Evolutionary conservation across 768 basidiomycete species (phyloP).

Genomic region (Hemileccinum impolitum): DNA sequence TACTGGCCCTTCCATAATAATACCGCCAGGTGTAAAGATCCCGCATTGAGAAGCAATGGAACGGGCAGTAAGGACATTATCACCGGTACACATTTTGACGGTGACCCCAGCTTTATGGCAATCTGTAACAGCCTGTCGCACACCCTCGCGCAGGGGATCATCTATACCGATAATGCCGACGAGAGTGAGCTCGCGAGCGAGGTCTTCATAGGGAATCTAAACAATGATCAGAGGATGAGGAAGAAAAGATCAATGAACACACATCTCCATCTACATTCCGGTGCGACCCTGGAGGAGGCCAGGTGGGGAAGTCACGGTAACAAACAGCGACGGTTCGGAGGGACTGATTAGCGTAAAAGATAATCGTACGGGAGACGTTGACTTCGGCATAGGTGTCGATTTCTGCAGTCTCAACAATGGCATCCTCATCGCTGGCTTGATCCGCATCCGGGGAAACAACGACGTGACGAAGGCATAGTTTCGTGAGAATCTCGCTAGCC

Average conservation of each 20-base stretch:
- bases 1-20: constrained; percentile 97
- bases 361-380: constrained; percentile 90
- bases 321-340: constrained; percentile 93
- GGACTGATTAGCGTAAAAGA: constrained; percentile 96
- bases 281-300: constrained; percentile 66
- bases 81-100: constrained; percentile 98
- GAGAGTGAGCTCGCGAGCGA: constrained; percentile 74
- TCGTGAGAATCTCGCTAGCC: constrained; percentile 89
- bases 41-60: constrained; percentile 96
- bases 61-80: constrained; percentile 93
- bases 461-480: constrained; percentile 70
- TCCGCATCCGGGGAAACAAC: constrained; percentile 45
- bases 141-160: constrained; percentile 90
- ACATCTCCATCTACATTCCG: constrained; percentile 53
- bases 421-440: constrained; percentile 16
- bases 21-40: constrained; percentile 88
- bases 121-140: constrained; percentile 81
- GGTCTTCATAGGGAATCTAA: constrained; percentile 64
- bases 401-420: constrained; percentile 48
- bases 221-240: constrained; percentile 9
- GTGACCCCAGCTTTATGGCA: constrained; percentile 87
- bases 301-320: constrained; percentile 80
- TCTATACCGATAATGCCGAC: constrained; percentile 94
- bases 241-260: constrained; percentile 11
- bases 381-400: constrained; percentile 69